Evolutionary conservation across 345 rosid species (phyloP).

Genomic region (Aethionema arabicum): DNA sequence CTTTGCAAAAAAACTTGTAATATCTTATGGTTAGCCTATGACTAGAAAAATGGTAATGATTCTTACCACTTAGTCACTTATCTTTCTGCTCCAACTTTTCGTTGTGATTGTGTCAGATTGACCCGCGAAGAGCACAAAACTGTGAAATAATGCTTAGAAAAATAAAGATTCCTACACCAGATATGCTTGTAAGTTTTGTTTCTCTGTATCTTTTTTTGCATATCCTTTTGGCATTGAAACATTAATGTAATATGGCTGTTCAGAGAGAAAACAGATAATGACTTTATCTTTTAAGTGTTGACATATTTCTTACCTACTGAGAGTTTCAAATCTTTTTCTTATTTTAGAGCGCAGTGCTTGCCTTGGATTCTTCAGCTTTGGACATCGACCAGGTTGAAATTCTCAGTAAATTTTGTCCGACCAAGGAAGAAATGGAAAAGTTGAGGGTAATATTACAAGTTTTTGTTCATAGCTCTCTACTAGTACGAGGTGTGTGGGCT

Average conservation of each 20-base stretch:
- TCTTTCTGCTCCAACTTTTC: constrained; percentile 1
- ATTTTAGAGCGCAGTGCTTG: constrained; percentile 78
- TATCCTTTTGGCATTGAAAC: constrained; percentile 27
- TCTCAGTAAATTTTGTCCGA: constrained; percentile 95
- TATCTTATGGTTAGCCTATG: constrained; percentile 13
- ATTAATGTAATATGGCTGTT: constrained; percentile 1
- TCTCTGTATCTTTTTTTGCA: constrained; percentile 23
- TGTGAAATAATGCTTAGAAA: constrained; percentile 99
- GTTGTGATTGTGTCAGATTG: constrained; percentile 58
- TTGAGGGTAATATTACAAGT: constrained; percentile 55
- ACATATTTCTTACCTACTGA: background rate
- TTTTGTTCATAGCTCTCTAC: constrained; percentile 16
- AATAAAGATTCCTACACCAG: constrained; percentile 87
- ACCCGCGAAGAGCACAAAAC: constrained; percentile 92
- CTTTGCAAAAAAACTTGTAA: background rate
- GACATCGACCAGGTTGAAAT: constrained; percentile 98
- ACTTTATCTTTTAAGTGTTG: background rate
- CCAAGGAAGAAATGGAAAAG: constrained; percentile 91
- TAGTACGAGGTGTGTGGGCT: constrained; percentile 16
- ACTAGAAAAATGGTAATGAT: background rate
- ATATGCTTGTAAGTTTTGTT: constrained; percentile 79
- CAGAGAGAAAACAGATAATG: background rate
- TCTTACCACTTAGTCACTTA: constrained; percentile 12
- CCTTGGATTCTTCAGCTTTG: constrained; percentile 80
- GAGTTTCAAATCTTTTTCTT: background rate